phyloP scores from a whole-genome alignment of 2,329 filamentous ascomycete genomes.

The Stemphylium vesicarium region DNA sequence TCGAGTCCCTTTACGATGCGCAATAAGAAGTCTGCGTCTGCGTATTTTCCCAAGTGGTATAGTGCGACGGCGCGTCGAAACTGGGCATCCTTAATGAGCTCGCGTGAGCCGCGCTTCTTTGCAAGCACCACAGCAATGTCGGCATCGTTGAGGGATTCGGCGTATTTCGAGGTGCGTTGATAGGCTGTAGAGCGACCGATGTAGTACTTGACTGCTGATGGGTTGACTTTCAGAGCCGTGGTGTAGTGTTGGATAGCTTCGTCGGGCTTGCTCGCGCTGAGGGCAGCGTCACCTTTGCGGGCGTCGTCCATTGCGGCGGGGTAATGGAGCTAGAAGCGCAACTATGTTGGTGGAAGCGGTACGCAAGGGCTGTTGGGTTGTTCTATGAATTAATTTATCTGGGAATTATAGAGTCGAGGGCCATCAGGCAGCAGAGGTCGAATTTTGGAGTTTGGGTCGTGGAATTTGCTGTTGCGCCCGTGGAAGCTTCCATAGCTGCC shows the following conservation, averaged over 20 bases:
- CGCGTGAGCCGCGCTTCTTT: conserved; percentile 74
- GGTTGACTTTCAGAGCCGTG: conserved; percentile 68
- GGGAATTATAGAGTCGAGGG: background rate
- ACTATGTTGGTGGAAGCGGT: background rate
- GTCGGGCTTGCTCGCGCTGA: conserved; percentile 67
- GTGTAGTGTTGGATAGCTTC: conserved; percentile 70
- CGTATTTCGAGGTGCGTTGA: conserved; percentile 62
- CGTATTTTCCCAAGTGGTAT: conserved; percentile 72
- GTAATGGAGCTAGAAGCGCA: conserved; percentile 7
- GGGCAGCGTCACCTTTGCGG: conserved; percentile 65
- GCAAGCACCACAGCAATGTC: conserved; percentile 65
- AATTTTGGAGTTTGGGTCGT: background rate
- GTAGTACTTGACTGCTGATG: conserved; percentile 77
- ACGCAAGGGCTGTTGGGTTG: background rate
- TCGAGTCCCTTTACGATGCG: conserved; percentile 61
- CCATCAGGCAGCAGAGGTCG: background rate
- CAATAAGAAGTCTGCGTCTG: conserved; percentile 76
- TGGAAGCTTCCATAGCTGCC: conserved; percentile 17
- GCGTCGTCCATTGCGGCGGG: conserved; percentile 59
- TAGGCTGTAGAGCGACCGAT: conserved; percentile 82
- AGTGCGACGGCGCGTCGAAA: conserved; percentile 78
- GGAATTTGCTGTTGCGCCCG: background rate
- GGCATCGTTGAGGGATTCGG: conserved; percentile 57
- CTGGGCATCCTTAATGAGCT: conserved; percentile 80
- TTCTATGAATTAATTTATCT: background rate